phyloP scores from a whole-genome alignment of 345 rosid genomes.

The Firmiana major region DNA sequence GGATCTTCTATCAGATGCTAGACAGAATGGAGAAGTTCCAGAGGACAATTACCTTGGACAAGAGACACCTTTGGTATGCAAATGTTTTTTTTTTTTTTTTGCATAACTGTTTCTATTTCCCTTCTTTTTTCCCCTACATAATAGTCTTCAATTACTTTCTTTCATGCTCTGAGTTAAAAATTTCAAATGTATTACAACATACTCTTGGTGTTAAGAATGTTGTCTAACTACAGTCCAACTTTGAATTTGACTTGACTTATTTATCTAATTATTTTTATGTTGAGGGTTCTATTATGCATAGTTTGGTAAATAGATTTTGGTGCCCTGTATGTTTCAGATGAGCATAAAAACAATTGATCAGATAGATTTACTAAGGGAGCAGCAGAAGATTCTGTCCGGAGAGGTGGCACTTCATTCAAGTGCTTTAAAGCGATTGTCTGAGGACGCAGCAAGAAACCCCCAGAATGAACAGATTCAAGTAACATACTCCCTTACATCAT shows the following conservation, averaged over 20 bases:
- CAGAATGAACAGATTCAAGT: constrained; percentile 67
- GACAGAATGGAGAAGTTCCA: constrained; percentile 58
- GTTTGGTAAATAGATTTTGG: neutral
- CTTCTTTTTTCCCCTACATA: neutral
- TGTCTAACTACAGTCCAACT: neutral
- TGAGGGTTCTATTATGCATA: neutral
- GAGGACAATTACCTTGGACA: constrained; percentile 69
- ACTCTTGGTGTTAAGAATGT: neutral
- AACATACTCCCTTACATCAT: constrained; percentile 15
- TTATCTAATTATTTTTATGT: neutral
- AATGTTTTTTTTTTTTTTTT: constrained; percentile 2
- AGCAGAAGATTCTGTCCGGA: constrained; percentile 84
- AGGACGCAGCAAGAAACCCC: constrained; percentile 71
- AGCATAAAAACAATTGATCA: constrained; percentile 76
- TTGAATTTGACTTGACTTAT: neutral
- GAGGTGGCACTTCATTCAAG: constrained; percentile 84
- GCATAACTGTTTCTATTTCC: neutral
- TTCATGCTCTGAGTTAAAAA: neutral
- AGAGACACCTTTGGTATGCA: constrained; percentile 72
- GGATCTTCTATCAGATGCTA: constrained; percentile 59
- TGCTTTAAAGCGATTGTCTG: constrained; percentile 74
- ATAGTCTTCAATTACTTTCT: neutral
- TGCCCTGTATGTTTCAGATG: constrained; percentile 43
- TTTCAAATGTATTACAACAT: neutral
- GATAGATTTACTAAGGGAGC: constrained; percentile 87